Evolutionary conservation across 2,329 filamentous ascomycete genomes (phyloP).

Genomic region (Phialophora verrucosa): DNA sequence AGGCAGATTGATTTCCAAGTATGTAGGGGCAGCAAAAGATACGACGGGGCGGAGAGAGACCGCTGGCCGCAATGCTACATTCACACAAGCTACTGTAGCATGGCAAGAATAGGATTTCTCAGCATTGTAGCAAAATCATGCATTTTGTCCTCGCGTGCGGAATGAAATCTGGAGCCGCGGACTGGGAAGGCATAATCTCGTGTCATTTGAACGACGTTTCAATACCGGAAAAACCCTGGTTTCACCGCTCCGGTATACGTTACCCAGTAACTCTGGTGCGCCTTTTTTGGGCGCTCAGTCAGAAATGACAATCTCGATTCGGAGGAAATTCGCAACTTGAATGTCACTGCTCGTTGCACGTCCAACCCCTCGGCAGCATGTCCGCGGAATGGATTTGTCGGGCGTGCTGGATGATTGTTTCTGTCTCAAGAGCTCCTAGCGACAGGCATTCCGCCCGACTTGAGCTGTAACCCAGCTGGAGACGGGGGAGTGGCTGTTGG

Average conservation of each 20-base stretch:
- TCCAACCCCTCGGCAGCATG: not conserved
- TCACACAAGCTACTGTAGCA: not conserved
- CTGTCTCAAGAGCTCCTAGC: not conserved
- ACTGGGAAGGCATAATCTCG: not conserved
- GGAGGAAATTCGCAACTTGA: constrained; percentile 13
- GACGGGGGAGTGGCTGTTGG: not conserved
- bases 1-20: not conserved
- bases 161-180: no score
- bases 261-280: not conserved
- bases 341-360: not conserved
- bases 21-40: not conserved
- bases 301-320: constrained; percentile 4
- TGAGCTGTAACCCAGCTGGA: not conserved
- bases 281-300: constrained; percentile 12
- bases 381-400: not conserved
- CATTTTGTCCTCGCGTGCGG: not conserved
- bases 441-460: not conserved
- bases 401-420: not conserved
- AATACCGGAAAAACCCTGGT: not conserved
- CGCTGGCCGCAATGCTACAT: not conserved
- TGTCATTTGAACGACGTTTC: constrained; percentile 1
- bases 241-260: not conserved
- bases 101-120: not conserved
- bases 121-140: not conserved
- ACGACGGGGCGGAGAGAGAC: constrained; percentile 4